Percentiles rank a stretch among this genome's conserved stretches.
Conservation (phyloP, 768 basidiomycete species). For the Kwoniella sp. region DNA sequence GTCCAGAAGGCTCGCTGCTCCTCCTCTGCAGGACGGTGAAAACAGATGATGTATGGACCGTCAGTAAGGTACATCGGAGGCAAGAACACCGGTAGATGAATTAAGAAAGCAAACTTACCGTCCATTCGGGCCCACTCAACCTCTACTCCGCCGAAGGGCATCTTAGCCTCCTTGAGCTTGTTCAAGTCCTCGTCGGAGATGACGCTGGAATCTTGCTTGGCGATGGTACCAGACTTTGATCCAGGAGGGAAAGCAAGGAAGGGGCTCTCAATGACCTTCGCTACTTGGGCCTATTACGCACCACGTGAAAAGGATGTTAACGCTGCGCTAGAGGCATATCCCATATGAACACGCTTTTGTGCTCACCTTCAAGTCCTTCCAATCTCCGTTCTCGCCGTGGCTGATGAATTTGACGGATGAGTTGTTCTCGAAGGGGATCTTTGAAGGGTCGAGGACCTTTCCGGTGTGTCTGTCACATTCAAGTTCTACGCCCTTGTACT, state of each 20-base stretch:
- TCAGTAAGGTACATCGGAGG: too few relatives aligned
- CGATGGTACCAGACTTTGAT: constrained; percentile 47
- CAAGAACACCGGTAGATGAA: too few relatives aligned
- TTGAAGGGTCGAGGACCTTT: constrained; percentile 42
- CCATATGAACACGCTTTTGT: constrained; percentile 1
- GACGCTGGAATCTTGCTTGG: constrained; percentile 38
- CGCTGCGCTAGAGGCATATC: background rate
- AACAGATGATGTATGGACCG: background rate
- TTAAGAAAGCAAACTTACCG: constrained; percentile 41
- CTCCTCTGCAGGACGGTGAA: constrained; percentile 31
- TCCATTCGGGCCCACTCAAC: constrained; percentile 47
- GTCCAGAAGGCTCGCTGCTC: constrained; percentile 55
- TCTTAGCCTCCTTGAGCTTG: constrained; percentile 46
- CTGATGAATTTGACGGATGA: constrained; percentile 53
- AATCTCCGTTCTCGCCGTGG: constrained; percentile 52
- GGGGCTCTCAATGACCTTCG: constrained; percentile 41
- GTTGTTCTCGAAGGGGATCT: constrained; percentile 44
- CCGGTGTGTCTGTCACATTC: constrained; percentile 47
- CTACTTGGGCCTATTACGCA: constrained; percentile 36
- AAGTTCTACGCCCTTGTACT: constrained; percentile 51
- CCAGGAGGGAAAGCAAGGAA: constrained; percentile 56
- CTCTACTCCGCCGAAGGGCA: constrained; percentile 47
- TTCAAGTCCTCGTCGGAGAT: constrained; percentile 50
- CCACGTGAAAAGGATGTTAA: too few relatives aligned
- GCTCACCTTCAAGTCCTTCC: constrained; percentile 57